Evolutionary conservation across 768 basidiomycete species (phyloP).

Genomic region (Trametes maxima): DNA sequence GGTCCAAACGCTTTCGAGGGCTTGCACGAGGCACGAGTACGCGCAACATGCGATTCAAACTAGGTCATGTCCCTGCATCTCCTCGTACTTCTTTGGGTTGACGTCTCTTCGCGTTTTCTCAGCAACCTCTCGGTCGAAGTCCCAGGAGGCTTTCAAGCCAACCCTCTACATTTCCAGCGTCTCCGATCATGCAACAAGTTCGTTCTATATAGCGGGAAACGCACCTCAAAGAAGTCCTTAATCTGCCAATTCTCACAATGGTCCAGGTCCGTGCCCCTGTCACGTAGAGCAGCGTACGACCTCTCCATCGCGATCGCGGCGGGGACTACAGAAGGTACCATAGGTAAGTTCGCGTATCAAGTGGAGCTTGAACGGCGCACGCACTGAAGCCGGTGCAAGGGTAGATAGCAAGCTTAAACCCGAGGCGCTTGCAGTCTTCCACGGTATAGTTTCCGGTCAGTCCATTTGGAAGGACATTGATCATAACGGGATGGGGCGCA

Average conservation of each 20-base stretch:
- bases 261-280: constrained; percentile 29
- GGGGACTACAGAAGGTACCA: constrained; percentile 13
- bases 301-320: constrained; percentile 32
- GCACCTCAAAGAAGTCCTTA: constrained; percentile 34
- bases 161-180: constrained; percentile 19
- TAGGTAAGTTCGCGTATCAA: not conserved
- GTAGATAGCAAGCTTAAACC: constrained; percentile 32
- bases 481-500: constrained; percentile 31
- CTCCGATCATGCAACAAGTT: not conserved
- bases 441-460: constrained; percentile 30
- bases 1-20: too few relatives aligned
- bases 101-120: constrained; percentile 22
- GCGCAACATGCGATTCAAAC: constrained; percentile 14
- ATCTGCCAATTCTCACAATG: constrained; percentile 29
- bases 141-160: constrained; percentile 26
- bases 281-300: constrained; percentile 27
- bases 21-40: too few relatives aligned
- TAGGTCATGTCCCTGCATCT: constrained; percentile 24
- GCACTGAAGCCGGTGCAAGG: constrained; percentile 33
- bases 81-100: constrained; percentile 31
- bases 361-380: not conserved
- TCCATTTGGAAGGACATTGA: constrained; percentile 33
- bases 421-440: constrained; percentile 30
- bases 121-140: constrained; percentile 26
- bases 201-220: not conserved